A percentile compares a stretch with the other conserved stretches of the same genome.
Conservation (phyloP, 352 stramenopile genomes). For the Globisporangium nagaii region DNA sequence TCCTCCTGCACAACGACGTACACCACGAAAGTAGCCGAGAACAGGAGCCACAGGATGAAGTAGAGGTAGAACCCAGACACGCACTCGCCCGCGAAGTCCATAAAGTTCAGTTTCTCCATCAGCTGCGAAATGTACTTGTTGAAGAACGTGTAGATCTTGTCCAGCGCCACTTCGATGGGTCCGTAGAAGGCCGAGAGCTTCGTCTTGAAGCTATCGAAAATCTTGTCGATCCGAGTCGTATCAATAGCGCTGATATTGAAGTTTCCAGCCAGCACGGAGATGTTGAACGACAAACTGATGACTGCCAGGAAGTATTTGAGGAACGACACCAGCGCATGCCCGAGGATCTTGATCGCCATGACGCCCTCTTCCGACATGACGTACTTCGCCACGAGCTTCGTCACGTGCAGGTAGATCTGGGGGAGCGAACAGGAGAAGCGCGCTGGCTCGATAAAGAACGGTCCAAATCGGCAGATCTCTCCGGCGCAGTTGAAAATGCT, state of each 20-base stretch:
- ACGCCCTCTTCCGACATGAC: conserved; percentile 22
- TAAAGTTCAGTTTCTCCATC: conserved; percentile 24
- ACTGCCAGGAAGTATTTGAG: conserved; percentile 48
- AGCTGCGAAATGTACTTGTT: conserved; percentile 23
- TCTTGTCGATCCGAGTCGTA: neutral
- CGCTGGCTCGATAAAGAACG: conserved; percentile 33
- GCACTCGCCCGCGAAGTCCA: conserved; percentile 26
- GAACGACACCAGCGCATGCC: conserved; percentile 17
- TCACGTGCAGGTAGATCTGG: conserved; percentile 15
- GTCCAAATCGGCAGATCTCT: conserved; percentile 45
- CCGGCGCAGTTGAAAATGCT: conserved; percentile 15
- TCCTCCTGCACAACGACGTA: conserved; percentile 63
- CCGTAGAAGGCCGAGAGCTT: conserved; percentile 20
- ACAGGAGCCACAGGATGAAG: conserved; percentile 20
- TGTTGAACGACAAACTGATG: conserved; percentile 62
- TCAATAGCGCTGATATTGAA: conserved; percentile 24
- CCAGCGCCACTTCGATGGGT: conserved; percentile 18
- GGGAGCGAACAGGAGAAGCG: conserved; percentile 15
- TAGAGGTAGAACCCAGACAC: conserved; percentile 35
- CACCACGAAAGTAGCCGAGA: conserved; percentile 35
- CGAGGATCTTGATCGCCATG: conserved; percentile 19
- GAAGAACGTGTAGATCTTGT: conserved; percentile 31
- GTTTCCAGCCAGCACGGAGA: conserved; percentile 33
- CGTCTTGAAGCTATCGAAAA: conserved; percentile 19
- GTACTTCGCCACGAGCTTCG: conserved; percentile 12